phyloP scores from a whole-genome alignment of 2,329 filamentous ascomycete genomes.

The Thielaviopsis punctulata region DNA sequence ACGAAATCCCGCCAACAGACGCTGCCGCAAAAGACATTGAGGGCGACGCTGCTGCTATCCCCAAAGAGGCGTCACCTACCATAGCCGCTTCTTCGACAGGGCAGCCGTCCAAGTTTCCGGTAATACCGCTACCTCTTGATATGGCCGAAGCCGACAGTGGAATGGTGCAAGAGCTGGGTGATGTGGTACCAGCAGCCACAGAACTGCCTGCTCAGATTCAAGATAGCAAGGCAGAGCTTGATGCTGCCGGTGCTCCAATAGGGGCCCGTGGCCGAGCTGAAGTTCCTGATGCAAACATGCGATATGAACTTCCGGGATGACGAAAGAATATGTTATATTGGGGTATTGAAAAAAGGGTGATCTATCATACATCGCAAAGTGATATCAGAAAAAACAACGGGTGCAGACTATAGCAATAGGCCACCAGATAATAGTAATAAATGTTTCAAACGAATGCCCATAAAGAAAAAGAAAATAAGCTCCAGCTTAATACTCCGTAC shows the following conservation, averaged over 20 bases:
- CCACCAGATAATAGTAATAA: neutral
- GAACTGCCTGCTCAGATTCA: constrained; percentile 2
- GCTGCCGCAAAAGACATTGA: neutral
- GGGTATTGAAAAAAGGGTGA: neutral
- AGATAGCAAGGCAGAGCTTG: constrained; percentile 3
- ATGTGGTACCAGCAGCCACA: neutral
- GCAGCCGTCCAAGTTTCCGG: neutral
- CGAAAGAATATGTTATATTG: neutral
- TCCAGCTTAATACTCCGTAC: neutral
- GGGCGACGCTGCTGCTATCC: neutral
- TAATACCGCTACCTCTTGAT: neutral
- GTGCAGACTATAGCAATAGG: neutral
- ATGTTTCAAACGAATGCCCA: neutral
- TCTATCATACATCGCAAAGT: neutral
- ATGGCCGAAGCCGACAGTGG: neutral
- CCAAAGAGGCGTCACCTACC: no score
- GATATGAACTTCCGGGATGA: constrained; percentile 5
- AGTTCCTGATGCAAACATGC: neutral
- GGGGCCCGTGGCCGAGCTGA: constrained; percentile 3
- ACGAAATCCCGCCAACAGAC: neutral
- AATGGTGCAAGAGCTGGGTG: neutral
- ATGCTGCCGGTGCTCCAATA: constrained; percentile 7
- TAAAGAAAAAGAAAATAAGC: neutral
- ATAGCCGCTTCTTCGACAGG: neutral
- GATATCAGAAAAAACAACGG: neutral